A percentile compares a stretch with the other conserved stretches of the same genome.
Evolutionary conservation across 306 rosid genomes (phyloP).

Genomic region (Acacia melanoxylon): DNA sequence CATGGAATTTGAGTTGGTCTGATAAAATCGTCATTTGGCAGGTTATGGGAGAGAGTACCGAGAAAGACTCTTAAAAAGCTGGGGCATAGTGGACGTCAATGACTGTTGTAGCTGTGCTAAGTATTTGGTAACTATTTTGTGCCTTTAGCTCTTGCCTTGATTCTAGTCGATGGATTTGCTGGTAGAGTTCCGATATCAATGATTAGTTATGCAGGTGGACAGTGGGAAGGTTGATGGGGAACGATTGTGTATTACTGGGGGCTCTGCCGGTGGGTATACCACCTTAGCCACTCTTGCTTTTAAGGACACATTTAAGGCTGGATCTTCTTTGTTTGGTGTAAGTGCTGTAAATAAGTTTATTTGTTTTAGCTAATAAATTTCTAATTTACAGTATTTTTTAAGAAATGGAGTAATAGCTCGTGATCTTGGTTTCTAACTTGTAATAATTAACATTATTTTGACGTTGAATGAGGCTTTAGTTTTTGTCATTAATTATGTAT

Average conservation of each 20-base stretch:
- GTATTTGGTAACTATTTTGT: slow-evolving; percentile 64
- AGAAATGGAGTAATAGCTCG: too few relatives aligned
- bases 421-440: too few relatives aligned
- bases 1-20: slow-evolving; percentile 2
- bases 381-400: not conserved
- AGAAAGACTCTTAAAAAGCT: slow-evolving; percentile 78
- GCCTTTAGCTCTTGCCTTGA: not conserved
- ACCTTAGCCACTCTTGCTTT: slow-evolving; percentile 95
- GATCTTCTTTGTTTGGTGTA: slow-evolving; percentile 92
- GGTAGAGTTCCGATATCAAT: not conserved
- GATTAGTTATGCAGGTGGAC: slow-evolving; percentile 57
- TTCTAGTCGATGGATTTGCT: slow-evolving; percentile 20
- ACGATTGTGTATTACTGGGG: slow-evolving; percentile 86
- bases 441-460: too few relatives aligned
- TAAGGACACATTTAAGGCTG: slow-evolving; percentile 73
- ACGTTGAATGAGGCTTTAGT: too few relatives aligned
- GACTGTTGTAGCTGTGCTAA: slow-evolving; percentile 95
- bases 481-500: too few relatives aligned
- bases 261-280: slow-evolving; percentile 97
- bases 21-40: slow-evolving; percentile 31
- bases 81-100: slow-evolving; percentile 98
- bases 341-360: slow-evolving; percentile 39
- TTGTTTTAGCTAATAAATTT: not conserved
- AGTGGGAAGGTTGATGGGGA: slow-evolving; percentile 79
- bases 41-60: slow-evolving; percentile 94